phyloP scores from a whole-genome alignment of 139 green algal species.

The Astrephomene gubernaculifera region DNA sequence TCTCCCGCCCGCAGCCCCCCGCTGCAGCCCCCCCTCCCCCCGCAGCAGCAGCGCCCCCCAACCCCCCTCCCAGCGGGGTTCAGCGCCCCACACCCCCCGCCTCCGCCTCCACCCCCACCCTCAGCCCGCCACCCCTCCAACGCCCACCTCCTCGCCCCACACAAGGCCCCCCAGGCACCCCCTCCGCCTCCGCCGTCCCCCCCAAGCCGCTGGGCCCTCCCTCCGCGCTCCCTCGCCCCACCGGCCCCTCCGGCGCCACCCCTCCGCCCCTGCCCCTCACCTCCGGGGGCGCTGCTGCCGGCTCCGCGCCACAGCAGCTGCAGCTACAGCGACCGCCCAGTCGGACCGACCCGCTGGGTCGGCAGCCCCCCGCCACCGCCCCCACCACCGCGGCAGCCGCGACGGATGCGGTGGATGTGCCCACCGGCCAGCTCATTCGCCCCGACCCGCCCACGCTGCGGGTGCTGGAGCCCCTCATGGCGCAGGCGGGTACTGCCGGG shows the following conservation, averaged over 20 bases:
- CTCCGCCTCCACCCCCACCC: background rate
- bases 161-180: background rate
- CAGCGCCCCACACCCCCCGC: background rate
- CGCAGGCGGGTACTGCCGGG: background rate
- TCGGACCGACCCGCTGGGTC: background rate
- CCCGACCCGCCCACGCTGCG: slow-evolving; percentile 52
- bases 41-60: background rate
- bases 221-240: background rate
- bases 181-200: background rate
- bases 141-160: background rate
- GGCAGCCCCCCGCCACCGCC: background rate
- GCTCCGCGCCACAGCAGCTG: background rate
- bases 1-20: background rate
- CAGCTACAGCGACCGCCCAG: background rate
- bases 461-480: slow-evolving; percentile 55
- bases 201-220: background rate
- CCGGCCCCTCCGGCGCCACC: background rate
- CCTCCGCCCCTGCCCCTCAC: background rate
- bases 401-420: background rate
- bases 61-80: background rate
- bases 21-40: background rate
- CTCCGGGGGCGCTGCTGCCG: no score
- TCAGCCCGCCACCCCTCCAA: background rate
- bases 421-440: background rate
- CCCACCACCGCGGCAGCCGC: slow-evolving; percentile 13